Evolutionary conservation across 2,329 filamentous ascomycete genomes (phyloP).

Genomic region (Lasiodiplodia sp.): DNA sequence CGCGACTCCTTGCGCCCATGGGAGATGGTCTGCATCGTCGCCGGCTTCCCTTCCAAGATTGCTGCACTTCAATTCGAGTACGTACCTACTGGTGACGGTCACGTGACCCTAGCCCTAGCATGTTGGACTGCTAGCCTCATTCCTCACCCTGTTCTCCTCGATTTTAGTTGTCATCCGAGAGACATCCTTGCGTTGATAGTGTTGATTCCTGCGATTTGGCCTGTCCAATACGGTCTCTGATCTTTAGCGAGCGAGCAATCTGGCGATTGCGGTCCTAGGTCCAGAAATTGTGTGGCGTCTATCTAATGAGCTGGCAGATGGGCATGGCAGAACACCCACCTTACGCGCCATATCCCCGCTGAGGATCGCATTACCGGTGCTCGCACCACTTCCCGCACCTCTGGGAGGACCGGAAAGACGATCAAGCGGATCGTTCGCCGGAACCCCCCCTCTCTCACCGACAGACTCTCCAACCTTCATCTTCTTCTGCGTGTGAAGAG

Average conservation of each 20-base stretch:
- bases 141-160: background rate
- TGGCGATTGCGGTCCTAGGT: background rate
- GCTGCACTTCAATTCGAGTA: slow-evolving; percentile 95
- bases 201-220: background rate
- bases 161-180: background rate
- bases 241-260: background rate
- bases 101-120: slow-evolving; percentile 3
- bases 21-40: slow-evolving; percentile 80
- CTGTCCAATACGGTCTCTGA: background rate
- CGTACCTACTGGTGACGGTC: slow-evolving; percentile 42
- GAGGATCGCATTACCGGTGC: slow-evolving; percentile 32
- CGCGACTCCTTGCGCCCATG: slow-evolving; percentile 76
- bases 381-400: slow-evolving; percentile 39
- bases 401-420: slow-evolving; percentile 49
- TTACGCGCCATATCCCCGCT: slow-evolving; percentile 76
- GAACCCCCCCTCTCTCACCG: slow-evolving; percentile 63
- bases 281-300: too few species aligned
- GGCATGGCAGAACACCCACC: slow-evolving; percentile 87
- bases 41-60: slow-evolving; percentile 85
- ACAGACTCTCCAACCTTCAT: slow-evolving; percentile 81
- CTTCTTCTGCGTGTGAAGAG: slow-evolving; percentile 79
- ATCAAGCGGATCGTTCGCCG: slow-evolving; percentile 64
- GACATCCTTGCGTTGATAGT: background rate
- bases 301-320: slow-evolving; percentile 64
- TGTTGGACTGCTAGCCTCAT: background rate